Conservation (phyloP, 495 filamentous ascomycete species). For the Penicillium longicatenatum region DNA sequence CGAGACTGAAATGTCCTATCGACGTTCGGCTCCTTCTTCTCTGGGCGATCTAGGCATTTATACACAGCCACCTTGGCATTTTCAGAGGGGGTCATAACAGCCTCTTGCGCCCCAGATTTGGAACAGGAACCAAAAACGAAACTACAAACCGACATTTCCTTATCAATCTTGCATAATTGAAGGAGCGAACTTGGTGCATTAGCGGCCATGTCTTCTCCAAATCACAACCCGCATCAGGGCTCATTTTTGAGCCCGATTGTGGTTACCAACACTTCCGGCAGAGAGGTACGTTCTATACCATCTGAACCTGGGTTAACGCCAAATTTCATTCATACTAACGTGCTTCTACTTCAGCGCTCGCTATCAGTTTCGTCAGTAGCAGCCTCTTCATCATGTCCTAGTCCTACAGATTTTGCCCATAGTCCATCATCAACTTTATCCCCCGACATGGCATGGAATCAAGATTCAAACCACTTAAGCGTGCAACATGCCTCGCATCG, state of each 20-base stretch:
- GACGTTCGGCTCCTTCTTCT: neutral
- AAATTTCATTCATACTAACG: conserved; percentile 9
- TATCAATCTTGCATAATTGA: conserved; percentile 13
- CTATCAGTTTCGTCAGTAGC: conserved; percentile 21
- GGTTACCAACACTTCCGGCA: conserved; percentile 21
- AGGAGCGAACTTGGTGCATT: conserved; percentile 6
- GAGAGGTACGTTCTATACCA: conserved; percentile 24
- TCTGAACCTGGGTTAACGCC: neutral
- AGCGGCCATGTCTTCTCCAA: conserved; percentile 25
- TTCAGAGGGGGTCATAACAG: conserved; percentile 4
- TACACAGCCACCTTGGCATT: conserved; percentile 16
- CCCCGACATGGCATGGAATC: conserved; percentile 32
- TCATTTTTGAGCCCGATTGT: conserved; percentile 21
- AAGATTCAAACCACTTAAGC: conserved; percentile 28
- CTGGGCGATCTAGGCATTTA: conserved; percentile 4
- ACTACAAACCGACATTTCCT: neutral
- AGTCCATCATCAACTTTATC: conserved; percentile 29
- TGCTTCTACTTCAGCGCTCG: conserved; percentile 17
- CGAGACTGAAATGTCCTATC: neutral
- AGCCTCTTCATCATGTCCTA: conserved; percentile 24
- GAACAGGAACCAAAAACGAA: conserved; percentile 2
- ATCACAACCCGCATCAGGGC: conserved; percentile 16
- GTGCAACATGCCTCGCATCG: conserved; percentile 39
- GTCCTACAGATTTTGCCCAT: conserved; percentile 26
- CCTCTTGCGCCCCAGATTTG: neutral